Evolutionary conservation across 108 stramenopile species (phyloP), one percentile per base, ranked within the genome.

Genomic region (Skeletonema menzelii): DNA sequence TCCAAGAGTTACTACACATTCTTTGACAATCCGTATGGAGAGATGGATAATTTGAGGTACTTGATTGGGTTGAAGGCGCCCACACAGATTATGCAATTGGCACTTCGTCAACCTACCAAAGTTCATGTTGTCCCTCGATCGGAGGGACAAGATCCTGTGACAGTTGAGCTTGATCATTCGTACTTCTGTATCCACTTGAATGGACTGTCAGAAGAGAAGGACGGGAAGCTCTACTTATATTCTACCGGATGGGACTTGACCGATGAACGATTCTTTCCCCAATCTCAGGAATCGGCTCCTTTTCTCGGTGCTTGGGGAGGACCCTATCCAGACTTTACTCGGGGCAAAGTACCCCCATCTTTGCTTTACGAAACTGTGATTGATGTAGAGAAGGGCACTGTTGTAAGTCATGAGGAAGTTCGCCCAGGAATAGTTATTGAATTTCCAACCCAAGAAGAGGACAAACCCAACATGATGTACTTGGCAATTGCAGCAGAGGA

Each of bases 1-100:
- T 75, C 77, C 20, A 69, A 77, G 2, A 61, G 38, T 76, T 73
- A 82, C 81, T 76, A 72, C 70, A 17, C 77, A 20, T 79, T 86
- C 80, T 79, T 72, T 30, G 62, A 82, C 47, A 56, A 63, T 13
- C 49, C 49, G 5, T 72, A 59, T 5, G 22, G 80, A 15, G 53
- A n/a, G 4, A 31, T 85, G 63, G 60, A 81, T 32, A 79, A 76
- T 35, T 22, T 84, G 17, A 70, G 57, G 17, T 84, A 72, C 71
- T 47, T 86, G 46, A 65, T 86, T 34, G 85, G 85, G 1, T 32
- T 79, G 24, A 65, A 73, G 57, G 53, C 63, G 17, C 57, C 59
- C 8, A 69, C 69, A 19, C 59, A 75, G 34, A 61, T 65, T 14
- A 71, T 71, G 70, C 63, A 65, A 62, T 49, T 71, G 38, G 61